Percentiles rank a stretch among this genome's conserved stretches.
Conservation (phyloP, 2,329 filamentous ascomycete species). For the Tympanopsis confertula region DNA sequence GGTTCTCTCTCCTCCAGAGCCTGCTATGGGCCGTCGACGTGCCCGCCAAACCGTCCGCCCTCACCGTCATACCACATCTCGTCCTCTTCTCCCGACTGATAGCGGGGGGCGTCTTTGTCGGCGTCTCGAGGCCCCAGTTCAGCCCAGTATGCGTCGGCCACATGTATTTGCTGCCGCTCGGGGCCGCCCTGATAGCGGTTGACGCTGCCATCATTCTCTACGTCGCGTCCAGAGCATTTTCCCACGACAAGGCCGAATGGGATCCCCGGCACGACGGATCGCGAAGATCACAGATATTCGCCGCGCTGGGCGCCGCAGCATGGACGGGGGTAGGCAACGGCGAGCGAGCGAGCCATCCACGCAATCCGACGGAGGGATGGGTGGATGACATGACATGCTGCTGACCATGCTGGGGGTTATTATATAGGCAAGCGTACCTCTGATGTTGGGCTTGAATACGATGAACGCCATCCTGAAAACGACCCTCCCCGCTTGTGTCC, state of each 20-base stretch:
- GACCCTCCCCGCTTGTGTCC: not conserved
- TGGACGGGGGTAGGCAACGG: not conserved
- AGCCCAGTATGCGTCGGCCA: constrained; percentile 37
- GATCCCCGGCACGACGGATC: constrained; percentile 15
- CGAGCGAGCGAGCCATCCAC: too few relatives aligned
- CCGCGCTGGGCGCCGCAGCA: not conserved
- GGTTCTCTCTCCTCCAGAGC: constrained; percentile 40
- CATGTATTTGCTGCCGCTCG: constrained; percentile 29
- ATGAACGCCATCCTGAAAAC: not conserved
- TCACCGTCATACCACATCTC: constrained; percentile 28
- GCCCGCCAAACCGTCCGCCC: constrained; percentile 18
- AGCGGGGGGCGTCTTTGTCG: constrained; percentile 41
- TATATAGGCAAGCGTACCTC: not conserved
- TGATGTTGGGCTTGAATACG: not conserved
- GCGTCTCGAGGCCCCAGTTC: constrained; percentile 39
- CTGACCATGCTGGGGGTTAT: too few relatives aligned
- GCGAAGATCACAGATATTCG: constrained; percentile 1
- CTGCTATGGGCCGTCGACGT: constrained; percentile 36
- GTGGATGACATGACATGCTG: too few relatives aligned
- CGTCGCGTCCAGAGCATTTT: constrained; percentile 27
- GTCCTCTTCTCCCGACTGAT: constrained; percentile 34
- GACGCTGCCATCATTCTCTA: constrained; percentile 32
- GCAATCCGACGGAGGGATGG: too few relatives aligned
- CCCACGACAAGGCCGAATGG: constrained; percentile 18
- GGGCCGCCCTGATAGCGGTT: constrained; percentile 28